Evolutionary conservation across 2,329 filamentous ascomycete genomes (phyloP), one percentile per base, ranked within the genome.

Genomic region (Fusarium protoensiforme): DNA sequence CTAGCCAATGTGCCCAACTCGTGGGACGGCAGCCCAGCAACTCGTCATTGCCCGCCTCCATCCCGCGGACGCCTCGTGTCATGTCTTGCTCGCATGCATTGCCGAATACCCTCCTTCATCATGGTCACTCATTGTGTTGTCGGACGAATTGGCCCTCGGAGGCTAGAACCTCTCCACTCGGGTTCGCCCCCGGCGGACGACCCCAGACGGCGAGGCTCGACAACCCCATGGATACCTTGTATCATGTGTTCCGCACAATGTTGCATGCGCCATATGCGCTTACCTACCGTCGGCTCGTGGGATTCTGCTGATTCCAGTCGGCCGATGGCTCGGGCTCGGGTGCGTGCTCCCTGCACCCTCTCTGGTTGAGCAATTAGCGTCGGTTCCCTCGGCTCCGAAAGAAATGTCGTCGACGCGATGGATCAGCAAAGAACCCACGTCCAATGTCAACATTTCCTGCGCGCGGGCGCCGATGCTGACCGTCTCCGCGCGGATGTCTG

Each of bases 371-470:
- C 33, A 53, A 43, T 67, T 69, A 72, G 69, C 69, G 60, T 68
- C 68, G 65, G 68, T 65, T 70, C 65, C 65, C 63, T 77, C 75
- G 75, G 75, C 75, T 77, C 75, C 75, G 75, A 77, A 31, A 60
- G 31, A 60, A 61, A 48, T 18, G 33, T 51, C 43, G 46, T 58
- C 46, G 43, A 59, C 39, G 22, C 22, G 35, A 46, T 46, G 66
- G 67, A 72, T 69, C 69, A 69, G 60, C 63, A 36, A 48, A 48
- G 39, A 53, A 39, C 59, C 31, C 59, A 38, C 31, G 59, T 24
- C 14, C 11, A 53, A 51, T 53, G 43, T 53, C 18, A 41, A 38
- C 35, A 36, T 61, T 53, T 54, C 18, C 31, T 33, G 14, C 13
- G 24, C 10, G 41, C 31, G 60, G 41, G 41, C 35, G 56, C 64